Base-by-base conservation (phyloP, 768 basidiomycete species). In the Phanerochaete carnosa region DNA sequence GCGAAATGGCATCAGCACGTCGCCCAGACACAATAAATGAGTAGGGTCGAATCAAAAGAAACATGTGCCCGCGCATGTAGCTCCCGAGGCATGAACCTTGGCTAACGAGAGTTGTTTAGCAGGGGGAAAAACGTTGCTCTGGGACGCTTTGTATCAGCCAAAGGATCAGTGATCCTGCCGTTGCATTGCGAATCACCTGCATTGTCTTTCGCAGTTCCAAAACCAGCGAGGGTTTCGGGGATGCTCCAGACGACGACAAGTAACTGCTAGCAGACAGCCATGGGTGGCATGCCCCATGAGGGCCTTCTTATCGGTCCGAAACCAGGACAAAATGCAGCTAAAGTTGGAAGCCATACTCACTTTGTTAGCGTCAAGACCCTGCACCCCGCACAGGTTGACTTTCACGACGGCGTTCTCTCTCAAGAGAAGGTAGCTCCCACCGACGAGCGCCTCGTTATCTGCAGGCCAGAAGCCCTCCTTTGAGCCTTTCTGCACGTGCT, bases 121-220 rank as follows among this genome's bases (percentile, higher is more conserved):
- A 82, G 84, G 85, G 69, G 76, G 76, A 72, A 62, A 64, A 19
- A 43, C 62, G 45, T 89, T 77, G 49, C 76, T 96, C 68, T 97
- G 71, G 95, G 95, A 92, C 90, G 82, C 65, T 76, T 90, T 89
- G 94, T 95, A 98, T 98, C 95, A 87, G 89, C 90, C 91, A 81
- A 79, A 82, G 76, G 75, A 75, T 67, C 62, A 64, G 71, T n/a
- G 53, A 55, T 72, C 76, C 72, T 73, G 73, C 70, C 66, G 65
- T 61, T 63, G 59, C 63, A 66, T 70, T 67, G 68, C 62, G 64
- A 62, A 63, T 68, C 67, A 70, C 60, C 71, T 49, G 54, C 57
- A 54, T 45, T 59, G 62, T 30, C 59, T 30, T 62, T 65, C 63
- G 69, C 65, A 64, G 58, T 43, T 51, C 62, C 66, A 72, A 84